Base-by-base conservation (phyloP, 208 protist genomes). In the Wallacemonas sp. region DNA sequence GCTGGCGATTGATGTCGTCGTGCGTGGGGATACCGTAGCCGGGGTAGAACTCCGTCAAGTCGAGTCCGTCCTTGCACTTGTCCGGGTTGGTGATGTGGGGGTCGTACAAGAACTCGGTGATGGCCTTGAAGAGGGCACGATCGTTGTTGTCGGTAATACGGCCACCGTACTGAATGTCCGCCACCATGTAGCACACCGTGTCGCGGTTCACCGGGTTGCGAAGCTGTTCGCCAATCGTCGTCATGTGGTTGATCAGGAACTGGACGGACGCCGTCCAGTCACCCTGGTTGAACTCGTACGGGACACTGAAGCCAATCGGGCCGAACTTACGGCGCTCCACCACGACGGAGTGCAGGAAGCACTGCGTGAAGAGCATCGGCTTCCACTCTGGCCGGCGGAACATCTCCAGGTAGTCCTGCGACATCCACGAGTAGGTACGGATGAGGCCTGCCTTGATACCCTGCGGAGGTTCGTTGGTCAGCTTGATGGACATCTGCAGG, bases 91-190 rank as follows among this genome's bases (percentile, higher is more conserved):
- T 93, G 71, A 98, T 92, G 68, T 85, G 79, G 26, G 71, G 58
- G 54, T 91, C 84, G 60, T 99, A 92, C 59, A 96, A 96, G 63
- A 94, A 89, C 72, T 98, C 90, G 37, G 94, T 98, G 83, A 98
- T 98, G 22, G 97, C 97, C 79, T 98, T 98, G 81, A 99, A 98
- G 38, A 99, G 86, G n/a, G 92, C 86, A 45, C 95, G 83, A 75
- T 99, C 98, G 72, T 93, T 98, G 79, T 99, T 98, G 78, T 99
- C 98, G 26, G 98, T 99, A 75, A 99, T 98, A 65, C 97, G 91
- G 22, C 98, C 98, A 60, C 98, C 98, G 84, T 99, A 99, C 83
- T 99, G 97, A 71, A 99, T 98, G 74, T 99, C 98, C 39, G 93
- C 91, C 21, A 99, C 92, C 95, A 99, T 99, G 87, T 99, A 99